Percentiles rank a stretch among this genome's conserved stretches.
phyloP scores from a whole-genome alignment of 176 grass and related monocot genomes.

The Phyllostachys edulis region DNA sequence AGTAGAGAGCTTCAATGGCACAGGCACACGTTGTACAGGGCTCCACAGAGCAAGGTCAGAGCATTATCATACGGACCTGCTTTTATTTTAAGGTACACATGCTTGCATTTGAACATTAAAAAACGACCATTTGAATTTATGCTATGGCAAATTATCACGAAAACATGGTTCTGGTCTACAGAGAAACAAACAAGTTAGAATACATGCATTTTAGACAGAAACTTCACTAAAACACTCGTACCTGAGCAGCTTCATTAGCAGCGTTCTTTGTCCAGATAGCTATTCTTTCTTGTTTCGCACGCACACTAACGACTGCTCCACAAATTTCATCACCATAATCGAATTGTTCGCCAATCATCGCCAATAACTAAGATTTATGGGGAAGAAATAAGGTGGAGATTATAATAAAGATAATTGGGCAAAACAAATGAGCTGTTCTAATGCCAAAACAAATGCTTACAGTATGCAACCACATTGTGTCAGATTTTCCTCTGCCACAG shows the following conservation, averaged over 20 bases:
- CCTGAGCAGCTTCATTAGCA: slow-evolving; percentile 89
- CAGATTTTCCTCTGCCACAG: slow-evolving; percentile 78
- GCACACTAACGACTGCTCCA: slow-evolving; percentile 80
- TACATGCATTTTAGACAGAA: too few species aligned
- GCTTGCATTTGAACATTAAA: background rate
- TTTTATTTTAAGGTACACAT: background rate
- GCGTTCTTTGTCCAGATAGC: slow-evolving; percentile 96
- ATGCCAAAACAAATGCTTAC: slow-evolving; percentile 43
- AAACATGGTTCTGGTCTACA: background rate
- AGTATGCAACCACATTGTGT: slow-evolving; percentile 88
- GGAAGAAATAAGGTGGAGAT: background rate
- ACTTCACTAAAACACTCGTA: slow-evolving; percentile 30
- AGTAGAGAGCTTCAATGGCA: background rate
- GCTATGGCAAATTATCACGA: background rate
- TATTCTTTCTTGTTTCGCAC: slow-evolving; percentile 81
- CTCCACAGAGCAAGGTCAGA: background rate
- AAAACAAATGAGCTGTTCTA: background rate
- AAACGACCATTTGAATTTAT: background rate
- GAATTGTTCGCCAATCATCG: slow-evolving; percentile 95
- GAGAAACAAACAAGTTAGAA: background rate
- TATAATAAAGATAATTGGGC: background rate
- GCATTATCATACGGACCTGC: background rate
- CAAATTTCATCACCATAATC: slow-evolving; percentile 96
- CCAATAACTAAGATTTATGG: slow-evolving; percentile 56
- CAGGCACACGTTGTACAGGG: background rate